Base-by-base conservation (phyloP, 2,329 filamentous ascomycete species). In the Phialophora tarda region DNA sequence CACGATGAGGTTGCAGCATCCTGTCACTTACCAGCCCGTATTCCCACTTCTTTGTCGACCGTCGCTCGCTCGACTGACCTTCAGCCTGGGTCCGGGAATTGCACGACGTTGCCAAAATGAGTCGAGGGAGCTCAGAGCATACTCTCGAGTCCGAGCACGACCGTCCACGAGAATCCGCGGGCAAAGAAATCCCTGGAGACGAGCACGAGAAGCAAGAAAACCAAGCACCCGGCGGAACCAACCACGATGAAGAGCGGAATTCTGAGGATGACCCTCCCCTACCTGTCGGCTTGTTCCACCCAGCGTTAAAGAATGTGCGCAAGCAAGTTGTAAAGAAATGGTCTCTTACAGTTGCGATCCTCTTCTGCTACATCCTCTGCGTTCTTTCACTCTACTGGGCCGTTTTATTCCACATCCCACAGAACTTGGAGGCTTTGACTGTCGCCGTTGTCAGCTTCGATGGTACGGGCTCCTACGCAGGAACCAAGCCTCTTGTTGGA, bases 401-500 rank as follows among this genome's bases (percentile, higher is more conserved):
- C 0, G 82, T 83, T 0, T 82, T 89, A 23, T 86, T 80, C 72
- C 72, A 80, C 14, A 79, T 84, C 0, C 79, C 86, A 11, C 71
- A 78, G 53, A 86, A 85, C 60, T 76, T 84, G 21, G 77, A 76
- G 2, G 75, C 77, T 0, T 75, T 89, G 7, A 80, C 79, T 2
- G 79, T 90, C 8, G 83, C 85, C 67, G 82, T 89, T 1, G 87
- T 90, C 30, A 86, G 89, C 73, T 88, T 89, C 69, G 88, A 90
- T 73, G 84, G 83, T 3, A 80, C 81, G 54, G 73, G 1, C 86
- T 86, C 0, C 88, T 34, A 57, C n/a, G 34, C 47, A 14, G 76
- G 78, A 3, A 78, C 79, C 17, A 73, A 78, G 21, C 82, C 86
- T 0, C 71, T 89, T 1, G 81, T 90, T n/a, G 87, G 87, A 0